Evolutionary conservation across 106 monocot genomes (phyloP).

Genomic region (Acorus gramineus): DNA sequence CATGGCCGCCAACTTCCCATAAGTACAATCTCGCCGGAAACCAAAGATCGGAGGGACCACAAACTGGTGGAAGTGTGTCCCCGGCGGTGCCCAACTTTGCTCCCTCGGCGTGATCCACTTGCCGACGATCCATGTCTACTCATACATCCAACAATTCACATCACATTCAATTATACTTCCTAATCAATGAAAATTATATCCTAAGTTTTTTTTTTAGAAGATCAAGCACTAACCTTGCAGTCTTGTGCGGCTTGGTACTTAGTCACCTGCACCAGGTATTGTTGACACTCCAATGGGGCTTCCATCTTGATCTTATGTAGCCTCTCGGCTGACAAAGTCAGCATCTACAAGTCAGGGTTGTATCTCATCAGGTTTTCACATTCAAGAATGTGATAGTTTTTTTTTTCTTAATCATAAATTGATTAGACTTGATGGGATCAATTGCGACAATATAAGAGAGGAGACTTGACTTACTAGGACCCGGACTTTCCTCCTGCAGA

Average conservation of each 20-base stretch:
- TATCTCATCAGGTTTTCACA: too few species aligned
- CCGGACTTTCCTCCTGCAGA: conserved; percentile 59
- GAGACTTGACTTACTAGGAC: conserved; percentile 46
- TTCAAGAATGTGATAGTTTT: too few species aligned
- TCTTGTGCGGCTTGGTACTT: conserved; percentile 62
- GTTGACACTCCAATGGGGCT: conserved; percentile 40
- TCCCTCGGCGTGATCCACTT: conserved; percentile 77
- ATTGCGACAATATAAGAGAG: too few species aligned
- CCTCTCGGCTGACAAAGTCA: conserved; percentile 54
- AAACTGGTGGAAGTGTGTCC: conserved; percentile 97
- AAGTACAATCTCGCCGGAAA: conserved; percentile 86
- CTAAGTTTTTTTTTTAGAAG: too few species aligned
- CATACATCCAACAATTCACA: too few species aligned
- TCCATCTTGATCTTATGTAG: conserved; percentile 60
- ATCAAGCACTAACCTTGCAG: conserved; percentile 31
- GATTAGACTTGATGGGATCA: too few species aligned
- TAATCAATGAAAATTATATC: too few species aligned
- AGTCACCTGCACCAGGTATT: conserved; percentile 63
- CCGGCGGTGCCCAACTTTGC: conserved; percentile 83
- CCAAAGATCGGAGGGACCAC: conserved; percentile 83
- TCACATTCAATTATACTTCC: too few species aligned
- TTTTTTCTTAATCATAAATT: too few species aligned
- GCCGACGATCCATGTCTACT: conserved; percentile 89
- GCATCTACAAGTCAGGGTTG: conserved; percentile 23
- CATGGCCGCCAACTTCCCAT: conserved; percentile 94